A percentile compares a stretch with the other conserved stretches of the same genome.
Conservation (phyloP, 2,329 filamentous ascomycete genomes). For the Nothophoma quercina region DNA sequence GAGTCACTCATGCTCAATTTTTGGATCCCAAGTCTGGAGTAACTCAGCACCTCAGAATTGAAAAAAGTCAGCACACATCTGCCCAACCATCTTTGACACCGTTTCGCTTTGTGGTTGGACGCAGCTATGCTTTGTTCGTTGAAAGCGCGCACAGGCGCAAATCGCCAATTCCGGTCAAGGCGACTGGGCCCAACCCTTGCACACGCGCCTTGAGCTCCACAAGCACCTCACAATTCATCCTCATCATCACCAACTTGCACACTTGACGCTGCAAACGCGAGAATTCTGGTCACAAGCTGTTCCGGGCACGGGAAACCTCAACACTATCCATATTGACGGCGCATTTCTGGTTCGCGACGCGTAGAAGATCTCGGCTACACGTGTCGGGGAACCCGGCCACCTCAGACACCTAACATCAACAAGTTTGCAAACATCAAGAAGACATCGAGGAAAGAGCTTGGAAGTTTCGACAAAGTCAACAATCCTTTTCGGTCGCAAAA, state of each 20-base stretch:
- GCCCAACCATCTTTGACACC: not conserved
- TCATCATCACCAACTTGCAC: conserved; percentile 14
- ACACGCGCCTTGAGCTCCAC: conserved; percentile 26
- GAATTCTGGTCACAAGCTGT: not conserved
- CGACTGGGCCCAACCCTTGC: conserved; percentile 23
- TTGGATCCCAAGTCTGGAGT: not conserved
- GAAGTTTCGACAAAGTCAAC: too few relatives aligned
- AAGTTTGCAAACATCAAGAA: conserved; percentile 19
- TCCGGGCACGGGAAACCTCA: not conserved
- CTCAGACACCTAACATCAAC: conserved; percentile 19
- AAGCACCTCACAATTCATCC: conserved; percentile 19
- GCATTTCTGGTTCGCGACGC: conserved; percentile 31
- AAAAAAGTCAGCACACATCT: not conserved
- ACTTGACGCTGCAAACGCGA: conserved; percentile 5
- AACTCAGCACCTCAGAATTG: not conserved
- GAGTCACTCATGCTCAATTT: conserved; percentile 24
- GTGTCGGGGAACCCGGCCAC: conserved; percentile 33
- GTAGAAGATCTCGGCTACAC: conserved; percentile 30
- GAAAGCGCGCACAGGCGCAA: conserved; percentile 13
- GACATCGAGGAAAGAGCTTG: not conserved
- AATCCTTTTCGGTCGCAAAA: not conserved
- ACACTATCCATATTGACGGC: not conserved
- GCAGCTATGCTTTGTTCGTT: conserved; percentile 1
- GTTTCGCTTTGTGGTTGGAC: conserved; percentile 7
- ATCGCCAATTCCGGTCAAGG: conserved; percentile 11